These are phyloP conservation scores for Hemileia vastatrix DNA, from an alignment of 1,284 basidiomycete genomes.

Conservation along the genomic window DNA sequence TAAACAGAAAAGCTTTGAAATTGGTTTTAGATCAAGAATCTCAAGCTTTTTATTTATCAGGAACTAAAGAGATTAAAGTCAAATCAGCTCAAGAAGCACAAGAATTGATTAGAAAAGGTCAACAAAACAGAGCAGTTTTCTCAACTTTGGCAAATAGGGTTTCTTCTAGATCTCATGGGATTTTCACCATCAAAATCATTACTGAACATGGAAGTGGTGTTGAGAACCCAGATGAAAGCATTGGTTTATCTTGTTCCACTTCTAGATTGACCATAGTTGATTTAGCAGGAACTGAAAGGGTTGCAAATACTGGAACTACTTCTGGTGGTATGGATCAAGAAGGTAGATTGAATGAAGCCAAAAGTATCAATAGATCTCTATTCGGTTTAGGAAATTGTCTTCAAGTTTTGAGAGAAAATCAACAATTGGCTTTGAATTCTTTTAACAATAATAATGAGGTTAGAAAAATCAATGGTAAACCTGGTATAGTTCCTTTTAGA, in stretches of 20 bases:
- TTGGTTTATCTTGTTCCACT: constrained; percentile 28
- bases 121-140: constrained; percentile 41
- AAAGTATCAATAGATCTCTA: constrained; percentile 44
- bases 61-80: constrained; percentile 39
- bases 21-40: constrained; percentile 39
- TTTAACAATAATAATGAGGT: neutral
- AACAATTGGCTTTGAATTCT: constrained; percentile 10
- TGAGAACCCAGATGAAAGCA: neutral
- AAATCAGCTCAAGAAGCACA: too few species aligned
- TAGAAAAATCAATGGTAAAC: constrained; percentile 25
- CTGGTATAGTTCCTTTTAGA: constrained; percentile 39
- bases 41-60: constrained; percentile 37
- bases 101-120: constrained; percentile 35
- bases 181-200: constrained; percentile 42
- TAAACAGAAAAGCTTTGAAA: too few species aligned
- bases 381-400: constrained; percentile 43
- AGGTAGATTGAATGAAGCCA: constrained; percentile 39
- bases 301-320: constrained; percentile 36
- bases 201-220: constrained; percentile 32
- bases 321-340: neutral
- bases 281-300: constrained; percentile 40
- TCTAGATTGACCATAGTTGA: constrained; percentile 43
- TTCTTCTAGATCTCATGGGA: constrained; percentile 38
- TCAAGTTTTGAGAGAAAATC: constrained; percentile 41
- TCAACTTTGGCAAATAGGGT: constrained; percentile 40